phyloP scores from a whole-genome alignment of 2,329 filamentous ascomycete species.

The Zymoseptoria tritici region DNA sequence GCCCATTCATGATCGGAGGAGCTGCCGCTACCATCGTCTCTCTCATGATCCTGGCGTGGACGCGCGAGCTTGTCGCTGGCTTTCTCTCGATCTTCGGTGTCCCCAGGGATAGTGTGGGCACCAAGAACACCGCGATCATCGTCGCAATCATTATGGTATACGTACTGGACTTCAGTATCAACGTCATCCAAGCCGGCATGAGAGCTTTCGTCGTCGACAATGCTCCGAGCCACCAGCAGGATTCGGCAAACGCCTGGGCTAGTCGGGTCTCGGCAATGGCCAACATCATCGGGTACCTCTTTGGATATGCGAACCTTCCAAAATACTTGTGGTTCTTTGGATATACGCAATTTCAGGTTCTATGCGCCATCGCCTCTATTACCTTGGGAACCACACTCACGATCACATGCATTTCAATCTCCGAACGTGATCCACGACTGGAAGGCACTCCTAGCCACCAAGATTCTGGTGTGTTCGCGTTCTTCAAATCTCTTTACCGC shows the following conservation, averaged over 20 bases:
- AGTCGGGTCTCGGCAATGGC: constrained; percentile 78
- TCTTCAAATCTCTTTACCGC: constrained; percentile 70
- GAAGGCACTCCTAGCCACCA: constrained; percentile 56
- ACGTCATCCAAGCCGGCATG: constrained; percentile 88
- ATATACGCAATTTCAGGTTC: constrained; percentile 83
- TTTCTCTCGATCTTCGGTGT: constrained; percentile 65
- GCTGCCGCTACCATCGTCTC: constrained; percentile 43
- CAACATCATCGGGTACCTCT: constrained; percentile 84
- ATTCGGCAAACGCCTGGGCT: constrained; percentile 89
- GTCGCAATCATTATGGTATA: constrained; percentile 83
- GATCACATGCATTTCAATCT: constrained; percentile 61
- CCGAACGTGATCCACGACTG: constrained; percentile 71
- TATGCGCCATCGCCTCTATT: constrained; percentile 77
- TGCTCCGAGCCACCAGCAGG: constrained; percentile 86
- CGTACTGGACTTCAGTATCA: constrained; percentile 87
- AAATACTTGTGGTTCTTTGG: constrained; percentile 71
- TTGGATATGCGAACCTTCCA: constrained; percentile 75
- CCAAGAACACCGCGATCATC: constrained; percentile 61
- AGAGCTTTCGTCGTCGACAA: constrained; percentile 91
- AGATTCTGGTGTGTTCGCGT: constrained; percentile 61
- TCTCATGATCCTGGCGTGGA: constrained; percentile 45
- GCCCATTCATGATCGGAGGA: constrained; percentile 47
- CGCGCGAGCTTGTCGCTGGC: constrained; percentile 51
- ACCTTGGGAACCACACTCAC: constrained; percentile 61
- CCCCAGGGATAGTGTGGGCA: constrained; percentile 55